These are phyloP conservation scores for Stemphylium beticola DNA, from an alignment of 2,329 filamentous ascomycete species.

Conservation along the genomic window DNA sequence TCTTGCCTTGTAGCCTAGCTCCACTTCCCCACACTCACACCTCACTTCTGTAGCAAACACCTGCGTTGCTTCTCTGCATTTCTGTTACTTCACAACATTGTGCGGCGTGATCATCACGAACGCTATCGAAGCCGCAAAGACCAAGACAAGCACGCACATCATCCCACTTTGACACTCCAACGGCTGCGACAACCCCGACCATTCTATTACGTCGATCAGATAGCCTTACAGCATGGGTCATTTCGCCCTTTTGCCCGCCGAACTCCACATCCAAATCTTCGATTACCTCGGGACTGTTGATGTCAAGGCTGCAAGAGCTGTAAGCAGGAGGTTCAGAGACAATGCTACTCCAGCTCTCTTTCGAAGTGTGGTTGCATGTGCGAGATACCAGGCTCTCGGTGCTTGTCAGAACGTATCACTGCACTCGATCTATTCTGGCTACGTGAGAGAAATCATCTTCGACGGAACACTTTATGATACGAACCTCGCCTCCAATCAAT, in stretches of 20 bases:
- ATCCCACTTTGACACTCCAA: not conserved
- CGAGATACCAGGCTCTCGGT: slow-evolving; percentile 38
- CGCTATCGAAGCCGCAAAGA: not conserved
- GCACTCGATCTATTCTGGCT: slow-evolving; percentile 30
- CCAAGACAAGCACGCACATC: not conserved
- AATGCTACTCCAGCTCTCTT: slow-evolving; percentile 36
- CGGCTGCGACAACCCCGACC: not conserved
- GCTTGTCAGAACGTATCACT: slow-evolving; percentile 35
- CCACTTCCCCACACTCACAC: not conserved
- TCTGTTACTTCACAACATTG: not conserved
- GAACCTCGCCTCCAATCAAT: not conserved
- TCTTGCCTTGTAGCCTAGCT: not conserved
- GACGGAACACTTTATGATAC: slow-evolving; percentile 33
- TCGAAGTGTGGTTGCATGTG: slow-evolving; percentile 31
- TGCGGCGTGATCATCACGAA: not conserved
- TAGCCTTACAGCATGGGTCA: slow-evolving; percentile 2
- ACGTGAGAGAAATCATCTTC: slow-evolving; percentile 42
- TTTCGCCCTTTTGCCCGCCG: slow-evolving; percentile 30
- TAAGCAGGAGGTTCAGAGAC: slow-evolving; percentile 28
- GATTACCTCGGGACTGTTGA: slow-evolving; percentile 26
- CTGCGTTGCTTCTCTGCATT: not conserved
- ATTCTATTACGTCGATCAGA: not conserved
- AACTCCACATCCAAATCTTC: slow-evolving; percentile 40
- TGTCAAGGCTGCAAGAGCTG: slow-evolving; percentile 33
- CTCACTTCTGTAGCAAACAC: slow-evolving; percentile 7